Evolutionary conservation across 1,284 basidiomycete genomes (phyloP).

Genomic region (Moesziomyces sp.): DNA sequence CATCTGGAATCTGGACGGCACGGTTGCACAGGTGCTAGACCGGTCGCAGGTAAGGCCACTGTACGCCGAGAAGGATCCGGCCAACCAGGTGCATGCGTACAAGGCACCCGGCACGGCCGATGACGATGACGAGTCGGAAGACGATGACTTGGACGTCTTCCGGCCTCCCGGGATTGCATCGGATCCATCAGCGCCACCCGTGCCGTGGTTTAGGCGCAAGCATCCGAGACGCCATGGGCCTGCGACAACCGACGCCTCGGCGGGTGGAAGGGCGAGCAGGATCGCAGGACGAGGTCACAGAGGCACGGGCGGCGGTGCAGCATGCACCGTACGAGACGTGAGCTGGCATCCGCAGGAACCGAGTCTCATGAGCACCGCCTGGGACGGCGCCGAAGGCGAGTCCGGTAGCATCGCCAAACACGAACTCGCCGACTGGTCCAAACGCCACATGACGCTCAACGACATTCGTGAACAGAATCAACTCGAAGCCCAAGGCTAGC

Average conservation of each 20-base stretch:
- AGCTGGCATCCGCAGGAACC: constrained; percentile 91
- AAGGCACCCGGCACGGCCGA: constrained; percentile 19
- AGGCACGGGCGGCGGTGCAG: constrained; percentile 34
- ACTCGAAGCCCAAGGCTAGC: constrained; percentile 24
- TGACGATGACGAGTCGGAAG: constrained; percentile 14
- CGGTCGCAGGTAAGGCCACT: constrained; percentile 81
- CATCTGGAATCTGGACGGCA: constrained; percentile 95
- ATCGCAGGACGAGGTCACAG: constrained; percentile 30
- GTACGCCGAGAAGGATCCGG: constrained; percentile 60
- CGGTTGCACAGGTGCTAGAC: constrained; percentile 83
- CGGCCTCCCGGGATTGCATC: constrained; percentile 30
- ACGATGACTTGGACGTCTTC: constrained; percentile 24
- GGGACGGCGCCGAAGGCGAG: constrained; percentile 73
- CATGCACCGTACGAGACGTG: constrained; percentile 81
- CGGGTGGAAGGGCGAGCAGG: constrained; percentile 1
- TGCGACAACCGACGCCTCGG: not conserved
- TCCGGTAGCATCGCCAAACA: constrained; percentile 56
- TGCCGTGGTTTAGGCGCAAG: constrained; percentile 42
- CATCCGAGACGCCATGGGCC: constrained; percentile 20
- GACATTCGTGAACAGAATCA: constrained; percentile 21
- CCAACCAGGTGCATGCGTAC: constrained; percentile 65
- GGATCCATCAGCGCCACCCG: constrained; percentile 47
- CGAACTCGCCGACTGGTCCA: constrained; percentile 40
- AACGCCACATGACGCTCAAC: constrained; percentile 46
- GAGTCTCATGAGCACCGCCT: constrained; percentile 87